phyloP scores from a whole-genome alignment of 495 filamentous ascomycete species.

The Trichoderma erinaceum region DNA sequence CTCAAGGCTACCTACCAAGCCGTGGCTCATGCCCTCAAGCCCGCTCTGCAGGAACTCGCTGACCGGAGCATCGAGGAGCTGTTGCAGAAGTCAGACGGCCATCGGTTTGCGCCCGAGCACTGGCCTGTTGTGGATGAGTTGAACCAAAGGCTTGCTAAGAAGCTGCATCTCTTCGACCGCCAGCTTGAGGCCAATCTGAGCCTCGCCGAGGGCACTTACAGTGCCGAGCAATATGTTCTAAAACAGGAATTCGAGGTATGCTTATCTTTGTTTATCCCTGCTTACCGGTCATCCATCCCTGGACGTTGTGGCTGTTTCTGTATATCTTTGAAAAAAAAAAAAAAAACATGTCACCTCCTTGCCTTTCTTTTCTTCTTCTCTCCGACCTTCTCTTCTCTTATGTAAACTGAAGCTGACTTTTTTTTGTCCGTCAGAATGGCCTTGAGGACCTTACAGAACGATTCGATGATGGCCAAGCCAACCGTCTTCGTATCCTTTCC shows the following conservation, averaged over 20 bases:
- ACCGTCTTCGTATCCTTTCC: constrained; percentile 30
- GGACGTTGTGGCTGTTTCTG: too few relatives aligned
- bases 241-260: constrained; percentile 14
- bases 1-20: constrained; percentile 34
- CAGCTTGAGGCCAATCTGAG: constrained; percentile 5
- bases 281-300: neutral
- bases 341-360: neutral
- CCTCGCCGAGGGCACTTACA: neutral
- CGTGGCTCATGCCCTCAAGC: constrained; percentile 35
- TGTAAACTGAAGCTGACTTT: neutral
- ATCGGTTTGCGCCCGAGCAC: constrained; percentile 32
- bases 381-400: neutral
- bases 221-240: neutral
- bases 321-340: too few relatives aligned
- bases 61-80: constrained; percentile 34
- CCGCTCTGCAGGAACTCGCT: constrained; percentile 38
- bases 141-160: constrained; percentile 23
- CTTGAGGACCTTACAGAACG: constrained; percentile 30
- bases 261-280: constrained; percentile 4
- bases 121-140: constrained; percentile 26
- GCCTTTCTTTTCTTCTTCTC: neutral
- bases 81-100: constrained; percentile 24
- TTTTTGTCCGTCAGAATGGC: constrained; percentile 15
- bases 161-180: neutral
- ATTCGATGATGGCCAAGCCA: constrained; percentile 31